Base-by-base conservation (phyloP, 2,329 filamentous ascomycete species). In the Sporothrix brunneoviolacea region DNA sequence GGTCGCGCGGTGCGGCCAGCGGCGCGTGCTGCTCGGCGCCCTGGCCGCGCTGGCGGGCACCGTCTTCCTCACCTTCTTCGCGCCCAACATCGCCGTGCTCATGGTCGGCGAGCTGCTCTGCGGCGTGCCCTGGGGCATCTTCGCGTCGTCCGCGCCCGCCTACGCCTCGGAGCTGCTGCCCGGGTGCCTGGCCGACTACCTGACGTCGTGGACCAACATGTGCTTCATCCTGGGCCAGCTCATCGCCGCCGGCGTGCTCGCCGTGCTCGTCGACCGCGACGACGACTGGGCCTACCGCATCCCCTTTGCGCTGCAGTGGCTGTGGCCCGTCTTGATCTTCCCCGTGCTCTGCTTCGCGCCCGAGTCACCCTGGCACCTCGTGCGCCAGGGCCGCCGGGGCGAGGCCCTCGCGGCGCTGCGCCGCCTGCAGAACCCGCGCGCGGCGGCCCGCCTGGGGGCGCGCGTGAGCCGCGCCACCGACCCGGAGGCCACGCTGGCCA, bases 21-120 rank as follows among this genome's bases (percentile, higher is more conserved):
- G 68, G n/a, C 63, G 64, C 53, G 70, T 70, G 1, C 66, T 77
- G 52, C 62, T 77, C 8, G 66, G 59, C 1, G 65, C 70, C 0
- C 60, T 79, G 32, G 49, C 65, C 1, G 36, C 59, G 54, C 56
- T 72, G 62, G 61, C 64, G 12, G 59, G 58, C 18, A 72, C 73
- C 52, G 70, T 79, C 32, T 74, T 72, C 47, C 60, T 75, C 12
- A 61, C 67, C 16, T 75, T 76, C 58, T 76, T 76, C 47, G 68
- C 70, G 0, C 60, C 64, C 3, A 66, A 63, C 32, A 59, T 68
- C 0, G 54, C 55, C 4, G 60, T 70, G 1, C 63, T 75, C 1
- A 59, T 74, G 4, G 60, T 67, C 0, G 72, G 70, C 0, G 66
- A 76, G 52, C 55, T 75, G 8, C 64, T 75, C 4, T 72, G 67